Base-by-base conservation (phyloP, 2,329 filamentous ascomycete species). In the Trichocomaceae sp. region DNA sequence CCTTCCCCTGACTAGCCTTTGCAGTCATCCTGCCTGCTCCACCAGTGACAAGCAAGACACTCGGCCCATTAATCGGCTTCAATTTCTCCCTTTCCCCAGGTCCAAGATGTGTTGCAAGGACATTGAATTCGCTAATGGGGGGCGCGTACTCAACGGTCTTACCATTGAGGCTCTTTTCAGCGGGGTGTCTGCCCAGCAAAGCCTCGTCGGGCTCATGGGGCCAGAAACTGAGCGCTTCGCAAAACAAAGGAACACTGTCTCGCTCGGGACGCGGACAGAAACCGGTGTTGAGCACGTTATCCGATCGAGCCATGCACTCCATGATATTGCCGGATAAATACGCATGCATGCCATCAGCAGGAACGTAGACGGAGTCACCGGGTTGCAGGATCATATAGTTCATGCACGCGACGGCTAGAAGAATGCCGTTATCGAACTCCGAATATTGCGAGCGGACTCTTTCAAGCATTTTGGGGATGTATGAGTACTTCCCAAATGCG, bases 261-360 rank as follows among this genome's bases (percentile, higher is more conserved):
- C 85, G 77, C 47, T 87, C 82, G 0, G 82, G 79, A 1, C 76
- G 75, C 0, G 86, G 85, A 61, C 85, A 90, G 74, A 91, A 88
- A 0, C 87, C 86, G 0, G 81, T 83, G 67, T 87, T 88, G 49
- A 90, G 75, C 1, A 90, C 86, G 56, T 89, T 88, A 72, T 90
- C 84, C 19, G 79, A 83, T 7, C 85, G 79, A 1, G 86, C 86
- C 86, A 90, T 90, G 70, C 86, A 89, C 68, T 90, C 86, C 61
- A 90, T 82, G 50, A 90, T 88, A 64, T 89, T 83, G 2, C 87
- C 87, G 3, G 79, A 79, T 0, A 90, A 74, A 64, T 88, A 90
- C 0, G 86, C 86, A 64, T 90, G 85, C 52, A 88, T 86, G 4
- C 84, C 85, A 60, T 89, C 85, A 0, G 85, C 84, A 0, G 85